Base-by-base conservation (phyloP, 1,284 basidiomycete genomes). In the Leccinum solheimii region DNA sequence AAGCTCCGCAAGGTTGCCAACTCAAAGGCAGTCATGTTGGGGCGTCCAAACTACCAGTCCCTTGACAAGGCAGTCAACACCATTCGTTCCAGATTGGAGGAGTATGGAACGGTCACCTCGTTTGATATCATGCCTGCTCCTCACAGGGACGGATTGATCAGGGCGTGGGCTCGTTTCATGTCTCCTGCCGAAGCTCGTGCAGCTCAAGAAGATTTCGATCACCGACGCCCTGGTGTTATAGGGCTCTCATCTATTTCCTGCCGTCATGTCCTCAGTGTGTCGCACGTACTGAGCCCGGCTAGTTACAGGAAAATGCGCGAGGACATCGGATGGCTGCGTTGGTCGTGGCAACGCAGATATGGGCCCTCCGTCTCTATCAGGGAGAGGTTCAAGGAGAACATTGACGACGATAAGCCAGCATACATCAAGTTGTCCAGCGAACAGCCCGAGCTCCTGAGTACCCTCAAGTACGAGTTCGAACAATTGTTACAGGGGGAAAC, bases 381-480 rank as follows among this genome's bases (percentile, higher is more conserved):
- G 7, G 69, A 74, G 40, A 68, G 27, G 32, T 27, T 38, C 19
- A 71, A 55, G 52, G 69, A 63, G 55, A 62, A 36, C 62, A 69
- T 54, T 54, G 50, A 59, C 0, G 77, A 61, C 13, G 70, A 60
- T 58, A 58, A 58, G 0, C 69, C 74, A 1, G 76, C 79, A 14
- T 58, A 61, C 2, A 72, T 88, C 51, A 82, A 76, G 63, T 59
- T 89, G 1, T 78, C 74, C 1, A 81, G 81, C 0, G 78, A 81
- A 9, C 77, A 80, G 14, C 66, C 80, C 10, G 77, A 78, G 49
- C 75, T 80, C 3, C 69, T 91, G 2, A 80, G 81, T 0, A 72
- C 71, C 52, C 78, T 88, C 56, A 90, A 89, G 68, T 69, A 76
- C 0, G 79, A 84, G 58, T 79, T 89, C 21, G 87, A 89, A 66